Evolutionary conservation across 345 rosid species (phyloP).

Genomic region (Sisymbrium altissimum): DNA sequence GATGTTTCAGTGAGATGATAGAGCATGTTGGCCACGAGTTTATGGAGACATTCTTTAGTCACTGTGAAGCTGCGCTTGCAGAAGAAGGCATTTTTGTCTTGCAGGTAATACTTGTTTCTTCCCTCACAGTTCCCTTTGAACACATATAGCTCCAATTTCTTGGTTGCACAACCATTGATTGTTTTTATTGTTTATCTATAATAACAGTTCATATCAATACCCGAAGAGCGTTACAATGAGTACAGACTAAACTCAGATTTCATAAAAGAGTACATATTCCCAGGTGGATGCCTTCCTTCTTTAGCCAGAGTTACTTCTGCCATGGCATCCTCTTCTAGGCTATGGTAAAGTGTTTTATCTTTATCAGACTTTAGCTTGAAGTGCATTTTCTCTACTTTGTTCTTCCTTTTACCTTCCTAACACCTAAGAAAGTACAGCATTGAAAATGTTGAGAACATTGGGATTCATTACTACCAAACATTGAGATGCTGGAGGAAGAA

Average conservation of each 20-base stretch:
- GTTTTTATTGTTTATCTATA: neutral
- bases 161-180: neutral
- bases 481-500: constrained; percentile 66
- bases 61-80: constrained; percentile 67
- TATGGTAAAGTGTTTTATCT: constrained; percentile 44
- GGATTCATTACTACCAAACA: constrained; percentile 74
- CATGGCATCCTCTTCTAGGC: constrained; percentile 62
- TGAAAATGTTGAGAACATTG: constrained; percentile 79
- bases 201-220: constrained; percentile 68
- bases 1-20: constrained; percentile 73
- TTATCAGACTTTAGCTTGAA: neutral
- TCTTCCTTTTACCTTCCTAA: neutral
- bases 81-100: constrained; percentile 66
- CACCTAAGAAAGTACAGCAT: constrained; percentile 38
- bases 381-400: neutral
- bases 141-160: neutral
- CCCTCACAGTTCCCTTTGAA: neutral
- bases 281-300: constrained; percentile 79
- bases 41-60: constrained; percentile 67
- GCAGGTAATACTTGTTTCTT: constrained; percentile 44
- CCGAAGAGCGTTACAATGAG: constrained; percentile 65
- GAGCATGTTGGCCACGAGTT: constrained; percentile 84
- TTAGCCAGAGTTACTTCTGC: constrained; percentile 67
- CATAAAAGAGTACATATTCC: constrained; percentile 83
- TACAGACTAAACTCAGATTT: constrained; percentile 67